Conservation (phyloP, 2,329 filamentous ascomycete genomes). For the Colletotrichum plurivorum region DNA sequence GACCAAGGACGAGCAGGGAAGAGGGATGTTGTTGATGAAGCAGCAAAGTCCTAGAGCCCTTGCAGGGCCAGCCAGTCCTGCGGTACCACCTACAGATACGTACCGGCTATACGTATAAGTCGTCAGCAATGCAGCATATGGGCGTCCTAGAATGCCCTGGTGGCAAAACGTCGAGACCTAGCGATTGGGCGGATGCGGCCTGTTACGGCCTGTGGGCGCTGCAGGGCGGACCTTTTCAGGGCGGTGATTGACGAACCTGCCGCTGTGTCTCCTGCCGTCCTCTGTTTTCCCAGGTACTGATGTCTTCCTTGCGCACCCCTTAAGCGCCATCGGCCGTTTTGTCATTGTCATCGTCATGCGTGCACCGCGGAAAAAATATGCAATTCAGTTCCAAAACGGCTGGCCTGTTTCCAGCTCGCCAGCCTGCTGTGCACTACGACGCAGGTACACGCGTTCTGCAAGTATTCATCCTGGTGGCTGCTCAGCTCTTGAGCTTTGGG, state of each 20-base stretch:
- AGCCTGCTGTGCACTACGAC: conserved; percentile 28
- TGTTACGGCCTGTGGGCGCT: conserved; percentile 9
- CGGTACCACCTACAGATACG: too few relatives aligned
- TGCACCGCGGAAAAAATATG: not conserved
- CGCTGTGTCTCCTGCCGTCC: conserved; percentile 15
- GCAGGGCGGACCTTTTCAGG: conserved; percentile 34
- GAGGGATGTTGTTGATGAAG: too few relatives aligned
- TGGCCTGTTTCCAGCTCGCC: conserved; percentile 12
- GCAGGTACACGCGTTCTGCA: conserved; percentile 19
- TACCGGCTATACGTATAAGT: too few relatives aligned
- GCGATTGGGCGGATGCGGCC: conserved; percentile 24
- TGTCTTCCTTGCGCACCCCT: not conserved
- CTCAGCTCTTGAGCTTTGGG: conserved; percentile 26
- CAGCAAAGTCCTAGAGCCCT: too few relatives aligned
- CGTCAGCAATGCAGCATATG: too few relatives aligned
- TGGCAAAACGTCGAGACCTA: conserved; percentile 16
- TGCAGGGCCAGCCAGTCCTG: too few relatives aligned
- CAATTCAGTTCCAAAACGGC: not conserved
- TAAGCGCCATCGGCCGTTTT: conserved; percentile 8
- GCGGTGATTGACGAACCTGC: conserved; percentile 34
- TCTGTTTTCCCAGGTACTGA: not conserved
- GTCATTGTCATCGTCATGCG: conserved; percentile 2
- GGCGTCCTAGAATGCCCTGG: conserved; percentile 3
- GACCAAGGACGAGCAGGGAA: too few relatives aligned
- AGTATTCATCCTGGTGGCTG: not conserved